Percentiles rank a stretch among this genome's conserved stretches.
phyloP scores from a whole-genome alignment of 352 stramenopile species.

The Pythium graminicola region DNA sequence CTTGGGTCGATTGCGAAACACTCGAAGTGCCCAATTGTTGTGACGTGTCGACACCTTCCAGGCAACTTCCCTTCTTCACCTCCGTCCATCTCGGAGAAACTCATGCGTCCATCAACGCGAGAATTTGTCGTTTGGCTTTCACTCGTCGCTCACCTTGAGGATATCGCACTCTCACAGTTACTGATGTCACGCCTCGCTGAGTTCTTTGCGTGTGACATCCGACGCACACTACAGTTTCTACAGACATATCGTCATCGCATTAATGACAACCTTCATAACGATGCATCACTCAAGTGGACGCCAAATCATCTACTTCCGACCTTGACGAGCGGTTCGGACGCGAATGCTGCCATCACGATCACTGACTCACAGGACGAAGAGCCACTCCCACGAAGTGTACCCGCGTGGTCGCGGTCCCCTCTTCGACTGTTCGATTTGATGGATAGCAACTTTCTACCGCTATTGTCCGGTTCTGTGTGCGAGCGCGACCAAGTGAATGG shows the following conservation, averaged over 20 bases:
- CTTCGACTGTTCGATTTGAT: conserved; percentile 48
- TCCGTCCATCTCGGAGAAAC: conserved; percentile 31
- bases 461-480: conserved; percentile 24
- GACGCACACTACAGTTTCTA: conserved; percentile 65
- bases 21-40: conserved; percentile 74
- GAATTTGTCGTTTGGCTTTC: conserved; percentile 67
- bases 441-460: conserved; percentile 48
- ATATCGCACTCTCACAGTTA: conserved; percentile 30
- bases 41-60: conserved; percentile 57
- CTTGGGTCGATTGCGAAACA: conserved; percentile 73
- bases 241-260: conserved; percentile 35
- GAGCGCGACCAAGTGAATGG: background rate
- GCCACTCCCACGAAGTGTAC: conserved; percentile 20
- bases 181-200: conserved; percentile 38
- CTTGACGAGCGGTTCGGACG: background rate
- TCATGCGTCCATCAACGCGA: conserved; percentile 36
- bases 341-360: conserved; percentile 1
- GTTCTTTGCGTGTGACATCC: conserved; percentile 60
- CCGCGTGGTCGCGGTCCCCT: conserved; percentile 43
- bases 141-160: conserved; percentile 54
- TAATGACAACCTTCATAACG: background rate
- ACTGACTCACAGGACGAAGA: conserved; percentile 14
- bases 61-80: conserved; percentile 51
- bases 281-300: conserved; percentile 2
- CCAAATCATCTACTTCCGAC: background rate